A percentile compares a stretch with the other conserved stretches of the same genome.
phyloP scores from a whole-genome alignment of 352 stramenopile genomes.

The Pythium diclinum region DNA sequence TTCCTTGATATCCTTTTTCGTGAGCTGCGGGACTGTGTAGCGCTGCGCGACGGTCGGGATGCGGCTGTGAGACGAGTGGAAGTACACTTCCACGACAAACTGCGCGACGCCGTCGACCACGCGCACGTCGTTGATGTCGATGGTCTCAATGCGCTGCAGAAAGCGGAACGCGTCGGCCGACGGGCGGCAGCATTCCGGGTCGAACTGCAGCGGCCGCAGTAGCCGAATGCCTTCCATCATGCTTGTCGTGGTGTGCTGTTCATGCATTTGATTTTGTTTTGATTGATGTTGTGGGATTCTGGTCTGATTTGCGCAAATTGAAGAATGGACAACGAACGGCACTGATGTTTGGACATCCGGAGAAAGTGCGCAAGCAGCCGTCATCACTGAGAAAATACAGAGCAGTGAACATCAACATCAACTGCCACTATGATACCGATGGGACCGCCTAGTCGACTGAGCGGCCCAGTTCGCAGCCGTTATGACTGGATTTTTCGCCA shows the following conservation, averaged over 20 bases:
- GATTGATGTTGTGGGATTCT: neutral
- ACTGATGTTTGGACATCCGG: neutral
- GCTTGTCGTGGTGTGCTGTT: neutral
- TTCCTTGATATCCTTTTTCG: neutral
- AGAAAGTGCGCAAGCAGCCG: neutral
- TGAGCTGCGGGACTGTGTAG: neutral
- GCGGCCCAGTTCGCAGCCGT: neutral
- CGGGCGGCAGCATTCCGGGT: slow-evolving; percentile 37
- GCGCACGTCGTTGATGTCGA: slow-evolving; percentile 49
- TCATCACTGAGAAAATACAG: neutral
- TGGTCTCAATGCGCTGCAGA: slow-evolving; percentile 48
- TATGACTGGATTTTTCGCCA: neutral
- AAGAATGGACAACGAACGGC: neutral
- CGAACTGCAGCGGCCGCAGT: slow-evolving; percentile 37
- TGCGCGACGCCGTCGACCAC: slow-evolving; percentile 41
- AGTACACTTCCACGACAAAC: slow-evolving; percentile 57
- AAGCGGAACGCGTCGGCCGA: slow-evolving; percentile 34
- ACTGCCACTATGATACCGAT: no score
- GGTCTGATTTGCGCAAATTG: slow-evolving; percentile 1
- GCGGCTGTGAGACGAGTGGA: slow-evolving; percentile 11
- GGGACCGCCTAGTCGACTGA: neutral
- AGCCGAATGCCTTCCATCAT: slow-evolving; percentile 26
- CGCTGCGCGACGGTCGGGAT: slow-evolving; percentile 14
- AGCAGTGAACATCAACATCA: neutral
- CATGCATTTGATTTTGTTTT: neutral